Evolutionary conservation across 2,329 filamentous ascomycete genomes (phyloP).

Genomic region (Periglandula ipomoeae): DNA sequence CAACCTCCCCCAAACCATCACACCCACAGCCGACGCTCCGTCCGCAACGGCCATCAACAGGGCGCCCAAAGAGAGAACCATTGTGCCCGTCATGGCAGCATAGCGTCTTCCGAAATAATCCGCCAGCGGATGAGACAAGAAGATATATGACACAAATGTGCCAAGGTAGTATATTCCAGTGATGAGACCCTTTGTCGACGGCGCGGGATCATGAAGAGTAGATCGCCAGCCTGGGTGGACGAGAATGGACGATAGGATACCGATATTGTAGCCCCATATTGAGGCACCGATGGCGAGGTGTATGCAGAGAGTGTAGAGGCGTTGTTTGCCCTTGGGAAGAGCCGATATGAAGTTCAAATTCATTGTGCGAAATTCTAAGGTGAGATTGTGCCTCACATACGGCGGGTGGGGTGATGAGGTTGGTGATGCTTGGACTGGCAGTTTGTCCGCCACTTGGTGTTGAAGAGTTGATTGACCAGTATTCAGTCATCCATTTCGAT

Average conservation of each 20-base stretch:
- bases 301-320: conserved; percentile 37
- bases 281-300: conserved; percentile 48
- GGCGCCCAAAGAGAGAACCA: conserved; percentile 38
- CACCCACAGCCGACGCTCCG: conserved; percentile 30
- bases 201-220: conserved; percentile 33
- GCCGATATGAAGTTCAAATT: not conserved
- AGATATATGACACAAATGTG: conserved; percentile 45
- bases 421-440: too few species aligned
- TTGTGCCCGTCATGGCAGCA: conserved; percentile 38
- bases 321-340: conserved; percentile 13
- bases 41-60: conserved; percentile 36
- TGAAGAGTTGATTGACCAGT: too few species aligned
- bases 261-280: conserved; percentile 51
- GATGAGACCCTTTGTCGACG: conserved; percentile 40
- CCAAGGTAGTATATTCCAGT: conserved; percentile 50
- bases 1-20: conserved; percentile 42
- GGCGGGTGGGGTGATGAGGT: too few species aligned
- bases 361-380: too few species aligned
- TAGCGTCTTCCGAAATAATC: conserved; percentile 43
- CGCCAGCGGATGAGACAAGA: conserved; percentile 41
- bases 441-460: too few species aligned
- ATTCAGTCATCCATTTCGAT: too few species aligned
- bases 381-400: too few species aligned
- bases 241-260: conserved; percentile 46
- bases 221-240: conserved; percentile 45